These are phyloP conservation scores for Chlorella sp. DNA, from an alignment of 139 green algal species.

Conservation along the genomic window DNA sequence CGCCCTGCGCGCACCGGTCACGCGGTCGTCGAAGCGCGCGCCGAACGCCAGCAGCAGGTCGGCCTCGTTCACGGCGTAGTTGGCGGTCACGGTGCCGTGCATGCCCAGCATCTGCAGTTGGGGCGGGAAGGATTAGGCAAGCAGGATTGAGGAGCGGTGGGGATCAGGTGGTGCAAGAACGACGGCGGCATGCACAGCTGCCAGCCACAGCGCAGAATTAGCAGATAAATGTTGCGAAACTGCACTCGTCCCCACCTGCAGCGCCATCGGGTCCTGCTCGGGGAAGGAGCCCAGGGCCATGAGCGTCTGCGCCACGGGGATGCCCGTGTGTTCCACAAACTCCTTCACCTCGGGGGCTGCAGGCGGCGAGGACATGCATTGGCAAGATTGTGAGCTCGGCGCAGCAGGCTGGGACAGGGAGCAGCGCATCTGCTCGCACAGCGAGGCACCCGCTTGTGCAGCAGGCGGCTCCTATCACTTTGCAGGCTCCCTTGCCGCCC, in stretches of 20 bases:
- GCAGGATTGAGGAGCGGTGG: no score
- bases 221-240: no score
- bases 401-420: no score
- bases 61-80: constrained; percentile 95
- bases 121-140: no score
- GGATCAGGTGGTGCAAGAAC: not conserved
- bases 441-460: no score
- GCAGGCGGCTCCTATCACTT: no score
- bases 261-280: constrained; percentile 58
- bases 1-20: constrained; percentile 71
- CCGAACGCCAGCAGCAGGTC: constrained; percentile 97
- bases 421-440: no score
- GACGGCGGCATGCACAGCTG: constrained; percentile 99
- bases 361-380: not conserved
- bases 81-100: constrained; percentile 95
- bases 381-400: no score
- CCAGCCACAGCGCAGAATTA: constrained; percentile 81
- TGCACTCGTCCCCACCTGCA: no score
- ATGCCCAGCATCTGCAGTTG: constrained; percentile 97
- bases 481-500: no score
- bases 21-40: constrained; percentile 99
- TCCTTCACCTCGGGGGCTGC: constrained; percentile 80
- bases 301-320: constrained; percentile 93
- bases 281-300: constrained; percentile 95
- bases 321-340: constrained; percentile 83